Evolutionary conservation across 805 yeast genomes (phyloP).

Genomic region (Metschnikowia vanudenii): DNA sequence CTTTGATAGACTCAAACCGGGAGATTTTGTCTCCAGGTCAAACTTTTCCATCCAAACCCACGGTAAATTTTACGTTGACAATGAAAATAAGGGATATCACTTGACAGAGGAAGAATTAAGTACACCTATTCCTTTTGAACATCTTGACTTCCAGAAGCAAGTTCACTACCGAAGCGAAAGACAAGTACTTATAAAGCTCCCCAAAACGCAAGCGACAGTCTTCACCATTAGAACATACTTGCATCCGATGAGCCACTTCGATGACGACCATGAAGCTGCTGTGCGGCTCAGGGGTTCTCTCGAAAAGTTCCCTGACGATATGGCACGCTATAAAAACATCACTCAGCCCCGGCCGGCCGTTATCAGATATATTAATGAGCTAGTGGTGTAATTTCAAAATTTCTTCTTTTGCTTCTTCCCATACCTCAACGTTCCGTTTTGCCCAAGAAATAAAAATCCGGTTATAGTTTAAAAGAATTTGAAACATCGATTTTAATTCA

Average conservation of each 20-base stretch:
- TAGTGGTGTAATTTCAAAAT: conserved; percentile 18
- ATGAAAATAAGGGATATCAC: conserved; percentile 41
- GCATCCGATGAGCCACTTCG: conserved; percentile 49
- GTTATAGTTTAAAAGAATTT: conserved; percentile 53
- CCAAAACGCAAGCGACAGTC: conserved; percentile 43
- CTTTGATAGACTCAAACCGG: conserved; percentile 35
- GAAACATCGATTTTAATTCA: conserved; percentile 51
- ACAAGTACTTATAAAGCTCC: conserved; percentile 54
- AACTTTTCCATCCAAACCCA: conserved; percentile 42
- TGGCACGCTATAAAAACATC: conserved; percentile 61
- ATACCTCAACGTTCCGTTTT: conserved; percentile 59
- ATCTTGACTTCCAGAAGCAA: conserved; percentile 41
- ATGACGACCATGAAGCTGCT: conserved; percentile 44
- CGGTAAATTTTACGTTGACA: conserved; percentile 34
- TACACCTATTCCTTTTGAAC: conserved; percentile 24
- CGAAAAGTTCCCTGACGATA: conserved; percentile 55
- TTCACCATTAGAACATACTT: conserved; percentile 59
- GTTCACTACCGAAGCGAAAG: conserved; percentile 61
- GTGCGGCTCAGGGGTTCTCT: conserved; percentile 63
- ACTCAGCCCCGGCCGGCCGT: conserved; percentile 73
- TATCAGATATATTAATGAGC: conserved; percentile 22
- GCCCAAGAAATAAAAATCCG: conserved; percentile 65
- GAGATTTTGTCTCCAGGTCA: conserved; percentile 39
- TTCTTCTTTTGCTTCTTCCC: conserved; percentile 60
- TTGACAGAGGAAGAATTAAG: conserved; percentile 26